A percentile compares a stretch with the other conserved stretches of the same genome.
These are phyloP conservation scores for Curvularia spicifera DNA, from an alignment of 2,329 filamentous ascomycete genomes.

Conservation along the genomic window DNA sequence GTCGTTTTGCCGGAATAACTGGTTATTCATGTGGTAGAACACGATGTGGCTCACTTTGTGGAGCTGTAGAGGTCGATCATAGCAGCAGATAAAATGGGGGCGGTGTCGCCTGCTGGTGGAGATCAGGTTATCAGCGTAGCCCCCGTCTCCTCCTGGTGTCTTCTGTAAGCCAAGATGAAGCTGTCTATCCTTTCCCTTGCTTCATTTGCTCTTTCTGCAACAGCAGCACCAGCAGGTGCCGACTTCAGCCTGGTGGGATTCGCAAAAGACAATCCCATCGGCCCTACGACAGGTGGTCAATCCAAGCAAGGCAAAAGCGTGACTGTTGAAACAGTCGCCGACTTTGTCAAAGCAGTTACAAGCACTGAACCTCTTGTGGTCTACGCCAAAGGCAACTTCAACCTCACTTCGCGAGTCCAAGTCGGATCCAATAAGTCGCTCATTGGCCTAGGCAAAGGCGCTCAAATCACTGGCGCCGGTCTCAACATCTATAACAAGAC, in stretches of 20 bases:
- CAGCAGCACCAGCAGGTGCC: conserved; percentile 26
- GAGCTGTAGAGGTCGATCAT: background rate
- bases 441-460: conserved; percentile 51
- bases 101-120: background rate
- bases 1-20: conserved; percentile 26
- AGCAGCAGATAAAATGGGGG: conserved; percentile 6
- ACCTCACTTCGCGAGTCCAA: conserved; percentile 51
- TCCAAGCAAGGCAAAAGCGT: conserved; percentile 37
- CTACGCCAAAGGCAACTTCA: conserved; percentile 54
- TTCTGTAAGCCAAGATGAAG: conserved; percentile 32
- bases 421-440: conserved; percentile 55
- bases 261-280: conserved; percentile 45
- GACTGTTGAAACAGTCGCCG: conserved; percentile 36
- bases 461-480: conserved; percentile 55
- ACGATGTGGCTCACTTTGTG: background rate
- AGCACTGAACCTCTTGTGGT: conserved; percentile 47
- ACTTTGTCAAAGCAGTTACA: conserved; percentile 38
- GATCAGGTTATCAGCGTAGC: conserved; percentile 2
- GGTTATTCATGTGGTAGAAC: background rate
- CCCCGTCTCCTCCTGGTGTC: background rate
- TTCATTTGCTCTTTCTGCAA: conserved; percentile 24
- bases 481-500: conserved; percentile 59
- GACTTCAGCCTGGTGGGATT: conserved; percentile 43
- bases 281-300: conserved; percentile 43
- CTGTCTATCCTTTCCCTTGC: conserved; percentile 30